Base-by-base conservation (phyloP, 495 filamentous ascomycete genomes). In the Xylaria curta region DNA sequence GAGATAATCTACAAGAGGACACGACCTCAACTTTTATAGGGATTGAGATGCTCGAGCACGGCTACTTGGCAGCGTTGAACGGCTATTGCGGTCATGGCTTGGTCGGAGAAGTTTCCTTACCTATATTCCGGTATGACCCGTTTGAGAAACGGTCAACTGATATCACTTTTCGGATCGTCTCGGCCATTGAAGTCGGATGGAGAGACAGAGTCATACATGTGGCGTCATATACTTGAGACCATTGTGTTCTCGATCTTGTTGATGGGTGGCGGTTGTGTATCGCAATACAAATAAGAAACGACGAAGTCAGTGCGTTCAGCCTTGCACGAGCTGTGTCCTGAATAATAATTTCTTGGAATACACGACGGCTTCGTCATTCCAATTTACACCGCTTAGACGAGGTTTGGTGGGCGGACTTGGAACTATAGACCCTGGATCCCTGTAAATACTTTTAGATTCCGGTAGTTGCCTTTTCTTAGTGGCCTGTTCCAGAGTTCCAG, bases 381-480 rank as follows among this genome's bases (percentile, higher is more conserved):
- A 63, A 59, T 59, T 36, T 33, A 31, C 54, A 17, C 38, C 12
- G 12, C 38, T 13, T 42, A 13, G 38, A 42, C 38, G 9, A 24
- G 3, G 0, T 13, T 15, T 38, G 2, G 61, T 47, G 38, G 9
- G 10, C 10, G 38, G 19, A 63, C n/a, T 40, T 36, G 24, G n/a
- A 3, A 38, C 47, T 67, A 6, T 28, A 54, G 49, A 54, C n/a
- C 49, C 33, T 44, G 21, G 31, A 53, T 56, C 65, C 65, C 49
- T 67, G 65, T 44, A 56, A 56, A 44, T 28, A 1, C 3, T 54
- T 56, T 33, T 54, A 67, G 47, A 26, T 67, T 67, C 65, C 65
- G 28, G 62, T 65, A 49, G 62, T 65, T 65, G 62, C 62, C 10
- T 28, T 44, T 47, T 46, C 31, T 64, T 64, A 64, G 61, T 17